phyloP scores from a whole-genome alignment of 208 protist genomes.

The Leishmania amazonensis region DNA sequence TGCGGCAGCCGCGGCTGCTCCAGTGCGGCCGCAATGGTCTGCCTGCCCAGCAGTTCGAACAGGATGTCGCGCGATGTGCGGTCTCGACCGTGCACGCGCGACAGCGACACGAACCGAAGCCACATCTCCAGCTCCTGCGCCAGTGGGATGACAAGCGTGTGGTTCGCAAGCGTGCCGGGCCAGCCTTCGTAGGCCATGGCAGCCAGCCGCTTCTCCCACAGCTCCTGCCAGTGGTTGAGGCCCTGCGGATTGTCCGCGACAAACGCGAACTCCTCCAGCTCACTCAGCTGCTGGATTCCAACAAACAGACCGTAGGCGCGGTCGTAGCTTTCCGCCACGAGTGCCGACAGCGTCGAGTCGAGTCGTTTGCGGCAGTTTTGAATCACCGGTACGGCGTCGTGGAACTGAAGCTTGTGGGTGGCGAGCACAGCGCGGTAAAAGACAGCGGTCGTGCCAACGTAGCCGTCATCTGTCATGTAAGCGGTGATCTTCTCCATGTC shows the following conservation, averaged over 20 bases:
- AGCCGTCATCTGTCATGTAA: constrained; percentile 89
- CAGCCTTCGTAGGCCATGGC: constrained; percentile 96
- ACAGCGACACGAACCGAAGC: constrained; percentile 97
- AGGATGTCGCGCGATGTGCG: constrained; percentile 91
- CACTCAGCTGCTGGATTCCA: constrained; percentile 97
- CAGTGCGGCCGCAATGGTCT: constrained; percentile 65
- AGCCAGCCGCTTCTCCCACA: constrained; percentile 83
- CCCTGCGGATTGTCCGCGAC: constrained; percentile 71
- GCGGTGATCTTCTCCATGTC: constrained; percentile 93
- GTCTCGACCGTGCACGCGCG: constrained; percentile 88
- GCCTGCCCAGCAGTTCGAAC: constrained; percentile 78
- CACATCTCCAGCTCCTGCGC: constrained; percentile 96
- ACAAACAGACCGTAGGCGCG: constrained; percentile 98
- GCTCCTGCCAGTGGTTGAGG: constrained; percentile 79
- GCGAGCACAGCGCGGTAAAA: constrained; percentile 94
- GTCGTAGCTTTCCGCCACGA: constrained; percentile 98
- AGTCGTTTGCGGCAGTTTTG: constrained; percentile 90
- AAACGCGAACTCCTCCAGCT: constrained; percentile 98
- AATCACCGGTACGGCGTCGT: constrained; percentile 92
- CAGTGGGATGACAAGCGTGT: constrained; percentile 93
- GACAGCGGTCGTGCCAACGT: constrained; percentile 85
- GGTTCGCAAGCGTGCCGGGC: constrained; percentile 97
- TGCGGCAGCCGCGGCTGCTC: constrained; percentile 53
- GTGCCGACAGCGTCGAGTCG: constrained; percentile 95
- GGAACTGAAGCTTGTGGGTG: constrained; percentile 72